Base-by-base conservation (phyloP, 106 monocot species). In the Apostasia ramifera region DNA sequence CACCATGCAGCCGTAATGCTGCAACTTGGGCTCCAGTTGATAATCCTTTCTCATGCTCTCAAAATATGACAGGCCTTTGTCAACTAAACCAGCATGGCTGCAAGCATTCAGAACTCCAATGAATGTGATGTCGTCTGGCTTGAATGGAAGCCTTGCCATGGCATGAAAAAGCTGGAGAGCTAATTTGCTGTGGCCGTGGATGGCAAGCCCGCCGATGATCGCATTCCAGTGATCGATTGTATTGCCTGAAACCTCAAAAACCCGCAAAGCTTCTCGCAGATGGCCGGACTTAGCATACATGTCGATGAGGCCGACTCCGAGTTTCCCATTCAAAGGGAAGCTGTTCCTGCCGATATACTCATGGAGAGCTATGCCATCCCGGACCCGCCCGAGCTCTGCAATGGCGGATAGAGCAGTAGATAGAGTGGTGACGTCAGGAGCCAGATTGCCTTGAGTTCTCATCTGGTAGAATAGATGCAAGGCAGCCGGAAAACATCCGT, bases 1-100 rank as follows among this genome's bases (percentile, higher is more conserved):
- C 40, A 91, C 81, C 67, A 86, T 57, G 68, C 91, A 91, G 14
- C 84, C 86, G 13, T 91, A 87, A 38, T 91, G 91, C 57, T 91
- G 83, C 37, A 79, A 67, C 61, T 81, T 79, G 1, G 83, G 83
- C 40, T 66, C 58, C 40, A 91, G 39, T 1, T 46, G 67, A 44
- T 71, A 83, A 1, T 74, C 64, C 44, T 46, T 69, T 54, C 9
- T 66, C 83, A 86, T 91, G 3, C 37, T 66, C 39, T 77, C 71
- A 38, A 90, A 86, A 52, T 55, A 83, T 10, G 10, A 57, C 43
- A 86, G 5, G 10, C 85, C 89, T 63, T 83, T 75, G 53, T 76
- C 44, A 3, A 85, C 85, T 48, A 90, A 59, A 13, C 85, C 85
- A 0, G 85, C 57, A 71, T 90, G 90, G 54, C 85, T 85, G 51